phyloP scores from a whole-genome alignment of 768 basidiomycete genomes.

The Xerocomus brunneocitrinus region DNA sequence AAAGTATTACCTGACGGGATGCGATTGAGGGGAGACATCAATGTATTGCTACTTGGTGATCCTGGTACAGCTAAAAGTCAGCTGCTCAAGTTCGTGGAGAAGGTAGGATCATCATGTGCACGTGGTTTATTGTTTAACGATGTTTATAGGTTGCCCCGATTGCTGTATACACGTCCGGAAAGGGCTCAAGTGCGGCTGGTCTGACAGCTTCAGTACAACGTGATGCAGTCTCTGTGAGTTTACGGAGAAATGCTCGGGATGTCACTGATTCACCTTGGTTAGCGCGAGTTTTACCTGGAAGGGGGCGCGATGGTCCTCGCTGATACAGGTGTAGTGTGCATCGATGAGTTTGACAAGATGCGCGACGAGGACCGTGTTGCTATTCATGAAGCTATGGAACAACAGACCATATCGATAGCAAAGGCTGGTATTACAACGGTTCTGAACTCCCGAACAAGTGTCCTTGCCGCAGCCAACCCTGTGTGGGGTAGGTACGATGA shows the following conservation, averaged over 20 bases:
- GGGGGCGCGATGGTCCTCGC: slow-evolving; percentile 99
- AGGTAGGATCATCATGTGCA: slow-evolving; percentile 40
- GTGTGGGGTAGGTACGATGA: slow-evolving; percentile 98
- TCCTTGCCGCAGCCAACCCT: slow-evolving; percentile 95
- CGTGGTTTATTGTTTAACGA: not conserved
- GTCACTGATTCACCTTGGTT: slow-evolving; percentile 6
- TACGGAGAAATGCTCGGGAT: not conserved
- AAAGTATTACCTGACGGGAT: slow-evolving; percentile 97
- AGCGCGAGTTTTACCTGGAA: slow-evolving; percentile 99
- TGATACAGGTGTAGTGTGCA: slow-evolving; percentile 97
- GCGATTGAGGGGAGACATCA: slow-evolving; percentile 95
- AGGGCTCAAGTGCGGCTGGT: slow-evolving; percentile 98
- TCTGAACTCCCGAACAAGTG: slow-evolving; percentile 91
- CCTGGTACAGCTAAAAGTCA: slow-evolving; percentile 99
- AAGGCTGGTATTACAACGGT: slow-evolving; percentile 99
- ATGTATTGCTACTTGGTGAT: slow-evolving; percentile 93
- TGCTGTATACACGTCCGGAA: slow-evolving; percentile 97
- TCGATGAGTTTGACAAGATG: slow-evolving; percentile 99
- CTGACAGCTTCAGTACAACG: slow-evolving; percentile 96
- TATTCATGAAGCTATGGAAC: slow-evolving; percentile 99
- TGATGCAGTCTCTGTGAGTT: slow-evolving; percentile 79
- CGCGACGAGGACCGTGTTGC: slow-evolving; percentile 98
- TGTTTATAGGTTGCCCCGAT: slow-evolving; percentile 82
- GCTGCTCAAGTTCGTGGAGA: slow-evolving; percentile 97
- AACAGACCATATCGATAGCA: slow-evolving; percentile 98